Base-by-base conservation (phyloP, 2,329 filamentous ascomycete species). In the Zymoseptoria passerinii region DNA sequence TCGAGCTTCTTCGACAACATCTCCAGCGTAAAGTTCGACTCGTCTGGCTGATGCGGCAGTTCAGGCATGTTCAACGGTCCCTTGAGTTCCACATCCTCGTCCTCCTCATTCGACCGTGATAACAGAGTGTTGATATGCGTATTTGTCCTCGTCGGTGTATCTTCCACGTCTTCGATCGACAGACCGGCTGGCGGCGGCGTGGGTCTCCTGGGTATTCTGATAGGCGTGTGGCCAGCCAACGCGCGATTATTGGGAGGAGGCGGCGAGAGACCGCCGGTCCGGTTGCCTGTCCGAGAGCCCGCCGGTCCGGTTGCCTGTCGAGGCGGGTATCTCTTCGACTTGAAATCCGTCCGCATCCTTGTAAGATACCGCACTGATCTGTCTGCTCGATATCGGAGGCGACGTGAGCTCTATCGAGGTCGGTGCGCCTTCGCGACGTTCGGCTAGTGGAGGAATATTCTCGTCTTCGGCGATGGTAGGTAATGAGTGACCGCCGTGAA, bases 1-100 rank as follows among this genome's bases (percentile, higher is more conserved):
- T 72, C 65, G 18, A 73, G 60, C 19, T 66, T 65, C 29, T 63
- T 67, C 13, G 62, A 63, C 23, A 73, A 61, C 44, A 67, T 67
- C 28, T 73, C 71, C 40, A 73, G 58, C 2, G 71, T 73, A 61
- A 73, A 73, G 59, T 72, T 72, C 16, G 63, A 65, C 19, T 66
- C 67, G n/a, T 66, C 63, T 1, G 71, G 70, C 20, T 64, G 57
- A 53, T 68, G 63, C 1, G 71, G 71, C 29, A 73, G 62, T 51
- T 71, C 70, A 1, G 71, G 71, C 66, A 73, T 68, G 54, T 69
- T 68, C 51, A 73, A 52, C 28, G 71, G 71, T 4, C 71, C 71
- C 27, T 61, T 71, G n/a, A 73, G 54, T 1, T 61, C 61, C 3
- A 60, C 55, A 49, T 73, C 71, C 28, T 72, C 70, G 7, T 72